Evolutionary conservation across 108 stramenopile genomes (phyloP).

Genomic region (Pseudonitzschia pungens): DNA sequence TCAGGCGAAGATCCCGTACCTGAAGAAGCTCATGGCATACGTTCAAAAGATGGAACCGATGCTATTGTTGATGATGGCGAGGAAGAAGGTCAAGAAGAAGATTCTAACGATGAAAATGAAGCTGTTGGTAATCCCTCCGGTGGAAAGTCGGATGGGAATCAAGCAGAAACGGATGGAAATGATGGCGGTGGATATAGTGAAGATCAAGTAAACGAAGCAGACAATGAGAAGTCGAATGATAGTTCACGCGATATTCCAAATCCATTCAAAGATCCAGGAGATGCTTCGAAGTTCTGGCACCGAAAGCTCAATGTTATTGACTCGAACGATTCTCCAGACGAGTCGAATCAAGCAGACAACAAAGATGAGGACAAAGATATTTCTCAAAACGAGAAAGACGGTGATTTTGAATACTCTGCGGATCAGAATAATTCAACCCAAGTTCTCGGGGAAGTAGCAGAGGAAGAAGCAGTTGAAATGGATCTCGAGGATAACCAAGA

Average conservation of each 20-base stretch:
- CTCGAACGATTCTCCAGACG: slow-evolving; percentile 12
- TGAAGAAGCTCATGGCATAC: slow-evolving; percentile 53
- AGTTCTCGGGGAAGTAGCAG: slow-evolving; percentile 65
- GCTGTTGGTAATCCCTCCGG: slow-evolving; percentile 21
- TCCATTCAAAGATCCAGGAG: slow-evolving; percentile 84
- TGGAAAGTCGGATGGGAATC: slow-evolving; percentile 20
- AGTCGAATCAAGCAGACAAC: slow-evolving; percentile 39
- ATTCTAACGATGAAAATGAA: slow-evolving; percentile 41
- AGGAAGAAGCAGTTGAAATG: slow-evolving; percentile 46
- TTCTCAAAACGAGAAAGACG: slow-evolving; percentile 39
- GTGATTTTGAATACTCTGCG: slow-evolving; percentile 76
- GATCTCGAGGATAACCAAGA: slow-evolving; percentile 57
- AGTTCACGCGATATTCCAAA: slow-evolving; percentile 59
- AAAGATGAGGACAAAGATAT: slow-evolving; percentile 36
- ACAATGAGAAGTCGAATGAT: slow-evolving; percentile 23
- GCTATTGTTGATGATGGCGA: slow-evolving; percentile 33
- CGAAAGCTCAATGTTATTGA: slow-evolving; percentile 68
- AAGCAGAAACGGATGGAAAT: slow-evolving; percentile 20
- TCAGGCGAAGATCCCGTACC: slow-evolving; percentile 25
- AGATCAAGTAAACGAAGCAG: slow-evolving; percentile 31
- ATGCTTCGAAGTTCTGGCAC: slow-evolving; percentile 83
- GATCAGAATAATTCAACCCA: slow-evolving; percentile 69
- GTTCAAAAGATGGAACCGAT: slow-evolving; percentile 59
- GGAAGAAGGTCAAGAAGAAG: slow-evolving; percentile 27
- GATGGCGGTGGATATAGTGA: slow-evolving; percentile 29